Percentiles rank a stretch among this genome's conserved stretches.
Conservation (phyloP, 495 filamentous ascomycete species). For the Staphylotrichum longicolle region DNA sequence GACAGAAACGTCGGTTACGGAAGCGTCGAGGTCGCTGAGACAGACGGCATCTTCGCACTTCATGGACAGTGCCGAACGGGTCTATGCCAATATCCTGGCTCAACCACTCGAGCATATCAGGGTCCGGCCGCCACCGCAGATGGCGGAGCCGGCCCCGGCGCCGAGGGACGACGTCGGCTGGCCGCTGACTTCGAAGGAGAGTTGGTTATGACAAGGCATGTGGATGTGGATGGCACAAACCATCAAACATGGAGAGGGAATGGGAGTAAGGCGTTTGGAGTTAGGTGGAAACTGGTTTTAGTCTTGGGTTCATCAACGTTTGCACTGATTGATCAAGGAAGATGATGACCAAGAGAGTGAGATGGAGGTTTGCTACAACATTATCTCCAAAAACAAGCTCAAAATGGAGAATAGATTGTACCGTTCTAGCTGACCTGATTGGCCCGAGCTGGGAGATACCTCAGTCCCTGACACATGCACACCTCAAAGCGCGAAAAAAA, state of each 20-base stretch:
- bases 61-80: slow-evolving; percentile 12
- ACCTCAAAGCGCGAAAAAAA: too few species aligned
- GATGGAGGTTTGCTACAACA: too few species aligned
- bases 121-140: neutral
- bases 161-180: slow-evolving; percentile 20
- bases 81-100: slow-evolving; percentile 18
- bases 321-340: too few species aligned
- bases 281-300: neutral
- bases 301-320: too few species aligned
- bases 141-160: neutral
- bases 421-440: too few species aligned
- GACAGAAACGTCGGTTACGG: neutral
- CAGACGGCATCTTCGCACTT: slow-evolving; percentile 16
- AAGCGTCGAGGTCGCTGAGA: neutral
- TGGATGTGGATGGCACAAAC: neutral
- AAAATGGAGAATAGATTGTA: too few species aligned
- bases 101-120: slow-evolving; percentile 11
- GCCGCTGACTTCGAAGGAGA: slow-evolving; percentile 10
- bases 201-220: neutral
- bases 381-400: too few species aligned
- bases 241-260: neutral
- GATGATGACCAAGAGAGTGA: too few species aligned
- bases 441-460: too few species aligned
- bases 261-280: neutral
- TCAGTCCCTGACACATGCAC: too few species aligned